phyloP scores from a whole-genome alignment of 2,329 filamentous ascomycete genomes.

The Chrysoporthe austroafricana region DNA sequence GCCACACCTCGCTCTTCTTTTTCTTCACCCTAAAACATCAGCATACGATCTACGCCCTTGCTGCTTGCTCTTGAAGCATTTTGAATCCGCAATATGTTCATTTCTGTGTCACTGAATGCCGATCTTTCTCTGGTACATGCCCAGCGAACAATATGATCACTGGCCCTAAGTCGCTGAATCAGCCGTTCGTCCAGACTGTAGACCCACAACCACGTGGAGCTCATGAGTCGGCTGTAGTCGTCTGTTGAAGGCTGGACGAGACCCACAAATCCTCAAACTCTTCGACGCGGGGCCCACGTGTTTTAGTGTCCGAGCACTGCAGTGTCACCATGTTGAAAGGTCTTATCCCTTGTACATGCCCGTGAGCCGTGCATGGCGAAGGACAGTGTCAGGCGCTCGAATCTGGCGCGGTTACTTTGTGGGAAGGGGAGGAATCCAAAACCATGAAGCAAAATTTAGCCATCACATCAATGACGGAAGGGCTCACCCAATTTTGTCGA shows the following conservation, averaged over 20 bases:
- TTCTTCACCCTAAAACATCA: neutral
- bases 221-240: neutral
- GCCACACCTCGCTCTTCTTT: neutral
- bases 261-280: constrained; percentile 4
- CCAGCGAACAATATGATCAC: neutral
- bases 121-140: neutral
- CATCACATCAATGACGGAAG: no score
- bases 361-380: no score
- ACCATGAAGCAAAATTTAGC: no score
- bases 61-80: no score
- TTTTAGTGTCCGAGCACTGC: neutral
- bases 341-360: neutral
- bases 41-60: neutral
- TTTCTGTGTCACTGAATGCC: neutral
- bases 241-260: neutral
- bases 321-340: no score
- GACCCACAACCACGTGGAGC: constrained; percentile 4
- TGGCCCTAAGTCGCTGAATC: neutral
- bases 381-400: no score
- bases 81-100: neutral
- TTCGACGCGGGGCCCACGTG: constrained; percentile 4
- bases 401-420: no score
- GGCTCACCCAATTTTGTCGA: neutral
- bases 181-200: neutral
- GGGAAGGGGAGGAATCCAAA: no score